Base-by-base conservation (phyloP, 768 basidiomycete genomes). In the Termitomyces sp. region DNA sequence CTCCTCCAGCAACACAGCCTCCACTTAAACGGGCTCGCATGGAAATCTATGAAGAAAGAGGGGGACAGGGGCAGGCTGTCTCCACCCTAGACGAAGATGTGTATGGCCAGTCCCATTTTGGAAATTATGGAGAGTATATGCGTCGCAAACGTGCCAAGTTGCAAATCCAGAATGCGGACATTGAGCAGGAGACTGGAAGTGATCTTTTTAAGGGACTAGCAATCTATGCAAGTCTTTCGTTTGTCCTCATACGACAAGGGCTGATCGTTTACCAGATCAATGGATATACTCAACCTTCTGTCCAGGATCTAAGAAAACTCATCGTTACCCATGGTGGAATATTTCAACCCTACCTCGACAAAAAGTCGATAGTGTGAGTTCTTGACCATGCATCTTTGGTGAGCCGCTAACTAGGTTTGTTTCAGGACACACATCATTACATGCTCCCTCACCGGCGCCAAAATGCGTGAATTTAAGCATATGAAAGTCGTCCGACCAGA, bases 401-500 rank as follows among this genome's bases (percentile, higher is more conserved):
- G 11, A 24, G 54, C 34, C n/a, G 16, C 31, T 48, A 24, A 42
- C 16, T 34, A 37, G 15, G 24, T 31, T 36, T 34, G 15, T 49
- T 37, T 20, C 66, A 93, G 91, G 33, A 96, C 95, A 0, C 95
- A 97, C 69, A 88, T 99, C 65, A 78, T 99, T 52, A 96, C 97
- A 4, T 89, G 88, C 63, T 89, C 91, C 34, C 81, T 99, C 46
- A 98, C 96, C 0, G 88, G 93, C 0, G 85, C 87, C 44, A 99
- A 98, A 73, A 81, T 93, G 46, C 83, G 83, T 22, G 94, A 96
- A 66, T 98, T 95, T 72, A 82, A 88, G 70, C 72, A 88, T 44
- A 90, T 96, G 88, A 97, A 95, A 69, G 89, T 98, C 16, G 94
- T 89, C 41, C 78, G 78, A 48, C 93, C 95, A 0, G 87, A 87